Percentiles rank a stretch among this genome's conserved stretches.
phyloP scores from a whole-genome alignment of 2,329 filamentous ascomycete genomes.

The Arachnopeziza araneosa region DNA sequence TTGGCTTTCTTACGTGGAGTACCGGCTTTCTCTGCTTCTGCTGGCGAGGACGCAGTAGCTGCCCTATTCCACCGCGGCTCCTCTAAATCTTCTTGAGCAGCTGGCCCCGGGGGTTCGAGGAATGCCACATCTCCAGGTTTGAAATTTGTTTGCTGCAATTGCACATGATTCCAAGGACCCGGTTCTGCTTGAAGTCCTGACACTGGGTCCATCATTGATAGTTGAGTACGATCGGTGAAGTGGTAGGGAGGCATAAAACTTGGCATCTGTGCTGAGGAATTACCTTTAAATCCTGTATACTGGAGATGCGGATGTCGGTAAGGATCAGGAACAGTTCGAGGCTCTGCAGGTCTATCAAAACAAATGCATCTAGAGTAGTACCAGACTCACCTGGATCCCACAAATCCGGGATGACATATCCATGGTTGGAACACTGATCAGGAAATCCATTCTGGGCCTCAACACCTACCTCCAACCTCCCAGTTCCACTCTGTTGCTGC shows the following conservation, averaged over 20 bases:
- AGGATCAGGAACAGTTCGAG: neutral
- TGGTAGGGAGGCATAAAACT: neutral
- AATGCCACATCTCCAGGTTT: neutral
- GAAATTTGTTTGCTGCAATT: neutral
- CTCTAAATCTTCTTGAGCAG: neutral
- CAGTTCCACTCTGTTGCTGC: too few relatives aligned
- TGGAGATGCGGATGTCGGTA: neutral
- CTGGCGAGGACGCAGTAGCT: neutral
- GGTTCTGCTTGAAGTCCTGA: neutral
- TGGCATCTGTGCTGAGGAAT: neutral
- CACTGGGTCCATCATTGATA: neutral
- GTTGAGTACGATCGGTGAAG: neutral
- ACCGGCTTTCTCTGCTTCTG: neutral
- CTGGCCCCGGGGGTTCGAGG: neutral
- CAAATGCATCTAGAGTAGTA: neutral
- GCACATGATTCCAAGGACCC: neutral
- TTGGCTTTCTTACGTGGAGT: neutral
- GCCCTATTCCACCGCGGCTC: neutral
- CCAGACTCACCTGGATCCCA: neutral
- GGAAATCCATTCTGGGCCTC: neutral
- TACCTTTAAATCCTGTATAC: neutral
- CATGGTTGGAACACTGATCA: neutral
- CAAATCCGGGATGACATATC: neutral
- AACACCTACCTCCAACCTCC: neutral
- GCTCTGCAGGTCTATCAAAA: neutral